phyloP scores from a whole-genome alignment of 1,284 basidiomycete genomes.

The Farysia itapuensis region DNA sequence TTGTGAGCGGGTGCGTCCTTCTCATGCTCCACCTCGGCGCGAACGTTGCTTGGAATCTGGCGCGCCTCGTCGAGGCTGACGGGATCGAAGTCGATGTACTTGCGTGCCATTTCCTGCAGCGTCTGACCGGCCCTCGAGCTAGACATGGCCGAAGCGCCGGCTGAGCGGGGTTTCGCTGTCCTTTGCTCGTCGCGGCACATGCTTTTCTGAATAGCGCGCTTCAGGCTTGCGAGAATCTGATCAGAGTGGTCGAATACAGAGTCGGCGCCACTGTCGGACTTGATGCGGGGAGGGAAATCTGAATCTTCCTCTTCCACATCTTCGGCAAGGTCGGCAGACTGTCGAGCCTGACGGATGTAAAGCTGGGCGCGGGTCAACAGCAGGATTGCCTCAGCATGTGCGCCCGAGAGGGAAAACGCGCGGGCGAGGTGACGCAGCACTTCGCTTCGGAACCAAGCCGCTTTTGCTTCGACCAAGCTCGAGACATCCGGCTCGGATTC shows the following conservation, averaged over 20 bases:
- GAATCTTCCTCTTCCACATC: constrained; percentile 51
- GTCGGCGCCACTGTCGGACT: constrained; percentile 16
- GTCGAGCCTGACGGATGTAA: constrained; percentile 53
- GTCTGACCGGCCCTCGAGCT: constrained; percentile 48
- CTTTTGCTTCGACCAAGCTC: constrained; percentile 55
- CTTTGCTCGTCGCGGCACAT: constrained; percentile 19
- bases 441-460: constrained; percentile 52
- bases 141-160: constrained; percentile 7
- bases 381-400: constrained; percentile 45
- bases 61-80: constrained; percentile 37
- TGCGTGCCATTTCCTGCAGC: constrained; percentile 45
- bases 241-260: constrained; percentile 37
- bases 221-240: constrained; percentile 16
- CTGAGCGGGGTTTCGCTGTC: constrained; percentile 4
- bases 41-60: constrained; percentile 18
- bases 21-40: constrained; percentile 27
- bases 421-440: constrained; percentile 48
- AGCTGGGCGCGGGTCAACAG: constrained; percentile 50
- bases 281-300: constrained; percentile 40
- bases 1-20: constrained; percentile 10
- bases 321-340: constrained; percentile 51
- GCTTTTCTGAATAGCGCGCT: constrained; percentile 27
- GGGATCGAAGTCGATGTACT: constrained; percentile 55
- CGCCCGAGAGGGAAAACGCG: constrained; percentile 43
- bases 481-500: constrained; percentile 57